Evolutionary conservation across 768 basidiomycete genomes (phyloP).

Genomic region (Jaapia argillacea): DNA sequence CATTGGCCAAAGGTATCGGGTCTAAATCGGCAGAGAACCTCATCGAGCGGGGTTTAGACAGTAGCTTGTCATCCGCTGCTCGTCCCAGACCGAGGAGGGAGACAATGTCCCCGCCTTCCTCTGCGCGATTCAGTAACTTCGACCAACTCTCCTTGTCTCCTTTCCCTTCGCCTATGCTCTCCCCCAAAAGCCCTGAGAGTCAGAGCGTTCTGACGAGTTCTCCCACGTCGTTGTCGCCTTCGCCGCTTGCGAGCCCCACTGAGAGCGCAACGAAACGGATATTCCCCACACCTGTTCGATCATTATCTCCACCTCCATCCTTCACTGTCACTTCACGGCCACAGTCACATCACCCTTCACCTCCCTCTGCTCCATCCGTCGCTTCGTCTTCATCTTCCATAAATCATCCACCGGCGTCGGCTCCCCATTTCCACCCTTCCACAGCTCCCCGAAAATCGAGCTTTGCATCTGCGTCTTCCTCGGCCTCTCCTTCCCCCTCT

Average conservation of each 20-base stretch:
- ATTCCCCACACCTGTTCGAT: conserved; percentile 20
- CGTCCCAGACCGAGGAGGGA: not conserved
- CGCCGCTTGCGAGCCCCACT: conserved; percentile 8
- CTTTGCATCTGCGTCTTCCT: no score
- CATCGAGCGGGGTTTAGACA: not conserved
- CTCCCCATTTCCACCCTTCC: no score
- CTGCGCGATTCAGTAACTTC: no score
- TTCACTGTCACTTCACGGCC: conserved; percentile 27
- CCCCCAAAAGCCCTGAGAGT: no score
- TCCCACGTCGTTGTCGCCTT: conserved; percentile 9
- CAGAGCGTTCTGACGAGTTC: conserved; percentile 12
- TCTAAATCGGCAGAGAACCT: conserved; percentile 6
- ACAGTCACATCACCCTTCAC: conserved; percentile 16
- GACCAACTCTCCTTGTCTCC: no score
- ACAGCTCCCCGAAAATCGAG: no score
- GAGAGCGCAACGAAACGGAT: conserved; percentile 14
- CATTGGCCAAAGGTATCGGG: not conserved
- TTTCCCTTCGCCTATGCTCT: no score
- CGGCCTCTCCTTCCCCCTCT: no score
- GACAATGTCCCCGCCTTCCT: not conserved
- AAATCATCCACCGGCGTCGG: no score
- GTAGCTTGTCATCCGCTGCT: not conserved
- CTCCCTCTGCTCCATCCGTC: conserved; percentile 6
- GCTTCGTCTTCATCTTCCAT: not conserved
- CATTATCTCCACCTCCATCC: conserved; percentile 19